Conservation (phyloP, 352 stramenopile genomes). For the Phytophthora citrophthora region DNA sequence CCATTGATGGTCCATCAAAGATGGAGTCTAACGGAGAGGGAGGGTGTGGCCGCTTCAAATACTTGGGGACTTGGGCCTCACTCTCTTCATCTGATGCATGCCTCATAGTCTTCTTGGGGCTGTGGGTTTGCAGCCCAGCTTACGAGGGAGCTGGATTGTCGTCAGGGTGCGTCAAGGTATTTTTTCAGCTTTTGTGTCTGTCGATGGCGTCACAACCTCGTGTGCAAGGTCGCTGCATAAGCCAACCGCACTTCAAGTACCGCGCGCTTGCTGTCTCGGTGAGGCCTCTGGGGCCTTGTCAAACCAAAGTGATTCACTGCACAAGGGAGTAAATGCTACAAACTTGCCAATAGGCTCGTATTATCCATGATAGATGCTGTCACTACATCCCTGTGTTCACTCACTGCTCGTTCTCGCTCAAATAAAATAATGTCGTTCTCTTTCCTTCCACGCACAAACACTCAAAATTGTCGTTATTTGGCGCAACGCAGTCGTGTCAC, state of each 20-base stretch:
- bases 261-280: too few relatives aligned
- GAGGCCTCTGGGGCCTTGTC: too few relatives aligned
- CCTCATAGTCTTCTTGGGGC: too few relatives aligned
- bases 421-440: conserved; percentile 29
- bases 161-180: conserved; percentile 20
- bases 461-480: conserved; percentile 24
- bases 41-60: neutral
- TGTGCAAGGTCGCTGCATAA: conserved; percentile 1
- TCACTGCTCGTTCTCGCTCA: neutral
- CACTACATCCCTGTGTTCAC: neutral
- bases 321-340: too few relatives aligned
- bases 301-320: too few relatives aligned
- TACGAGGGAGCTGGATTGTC: conserved; percentile 12
- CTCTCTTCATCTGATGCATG: neutral
- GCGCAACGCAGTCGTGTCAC: conserved; percentile 14
- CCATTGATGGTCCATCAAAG: too few relatives aligned
- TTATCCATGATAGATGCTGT: neutral
- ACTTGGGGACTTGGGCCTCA: neutral
- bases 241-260: neutral
- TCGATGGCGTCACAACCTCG: neutral
- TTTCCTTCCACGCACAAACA: neutral
- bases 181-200: neutral
- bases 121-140: neutral
- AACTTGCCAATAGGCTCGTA: neutral
- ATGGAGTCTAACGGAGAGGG: neutral